Percentiles rank a stretch among this genome's conserved stretches.
Evolutionary conservation across 306 rosid genomes (phyloP).

Genomic region (Glycine soja): DNA sequence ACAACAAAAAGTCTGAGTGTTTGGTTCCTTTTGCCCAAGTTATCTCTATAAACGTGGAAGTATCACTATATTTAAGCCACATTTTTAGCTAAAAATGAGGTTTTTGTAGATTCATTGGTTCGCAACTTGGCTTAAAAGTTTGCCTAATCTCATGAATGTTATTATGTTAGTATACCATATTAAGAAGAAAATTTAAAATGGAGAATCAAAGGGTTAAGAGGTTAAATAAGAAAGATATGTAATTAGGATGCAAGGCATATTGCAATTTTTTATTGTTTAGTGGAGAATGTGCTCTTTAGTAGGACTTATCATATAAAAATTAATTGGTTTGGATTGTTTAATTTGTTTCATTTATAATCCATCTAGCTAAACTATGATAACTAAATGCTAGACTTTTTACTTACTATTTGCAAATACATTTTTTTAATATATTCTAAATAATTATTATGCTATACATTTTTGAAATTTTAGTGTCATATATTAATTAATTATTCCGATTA

Average conservation of each 20-base stretch:
- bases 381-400: background rate
- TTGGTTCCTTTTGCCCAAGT: background rate
- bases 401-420: too few species aligned
- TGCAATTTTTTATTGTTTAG: background rate
- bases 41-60: too few species aligned
- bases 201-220: background rate
- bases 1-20: background rate
- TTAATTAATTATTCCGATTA: too few species aligned
- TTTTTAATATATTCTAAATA: too few species aligned
- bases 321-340: too few species aligned
- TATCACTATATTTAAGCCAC: too few species aligned
- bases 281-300: too few species aligned
- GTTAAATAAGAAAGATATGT: background rate
- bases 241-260: background rate
- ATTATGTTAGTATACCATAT: background rate
- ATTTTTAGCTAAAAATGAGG: too few species aligned
- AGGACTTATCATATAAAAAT: too few species aligned
- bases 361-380: background rate
- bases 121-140: background rate
- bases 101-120: background rate
- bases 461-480: too few species aligned
- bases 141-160: background rate
- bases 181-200: background rate
- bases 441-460: too few species aligned
- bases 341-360: too few species aligned